Conservation (phyloP, 1,139 yeast genomes). For the Kodamaea anthophila region DNA sequence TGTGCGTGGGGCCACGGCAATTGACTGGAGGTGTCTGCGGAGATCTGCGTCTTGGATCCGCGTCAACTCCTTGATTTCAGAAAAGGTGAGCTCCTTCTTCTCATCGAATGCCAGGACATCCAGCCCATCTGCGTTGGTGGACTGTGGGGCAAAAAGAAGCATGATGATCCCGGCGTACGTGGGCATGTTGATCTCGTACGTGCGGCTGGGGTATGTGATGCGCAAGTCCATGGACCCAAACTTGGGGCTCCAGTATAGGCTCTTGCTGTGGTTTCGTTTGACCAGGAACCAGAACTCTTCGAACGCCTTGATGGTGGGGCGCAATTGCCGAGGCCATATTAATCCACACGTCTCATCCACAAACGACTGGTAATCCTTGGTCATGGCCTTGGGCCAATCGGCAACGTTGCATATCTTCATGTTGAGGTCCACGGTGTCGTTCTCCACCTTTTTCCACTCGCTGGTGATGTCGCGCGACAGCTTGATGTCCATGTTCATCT, state of each 20-base stretch:
- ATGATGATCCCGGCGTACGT: conserved; percentile 75
- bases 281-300: conserved; percentile 44
- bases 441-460: conserved; percentile 37
- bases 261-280: conserved; percentile 65
- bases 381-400: conserved; percentile 47
- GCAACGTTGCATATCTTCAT: conserved; percentile 50
- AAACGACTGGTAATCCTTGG: conserved; percentile 50
- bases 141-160: conserved; percentile 58
- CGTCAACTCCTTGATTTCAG: conserved; percentile 61
- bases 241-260: conserved; percentile 77
- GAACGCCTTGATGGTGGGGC: conserved; percentile 32
- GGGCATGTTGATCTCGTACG: conserved; percentile 78
- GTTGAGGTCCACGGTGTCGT: conserved; percentile 27
- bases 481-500: conserved; percentile 82
- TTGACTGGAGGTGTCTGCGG: conserved; percentile 71
- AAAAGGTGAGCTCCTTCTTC: conserved; percentile 37
- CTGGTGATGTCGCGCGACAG: conserved; percentile 55
- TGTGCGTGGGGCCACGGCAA: conserved; percentile 80
- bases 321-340: conserved; percentile 38
- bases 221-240: conserved; percentile 77
- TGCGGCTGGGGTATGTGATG: conserved; percentile 56
- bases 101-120: conserved; percentile 40
- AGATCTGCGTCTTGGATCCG: conserved; percentile 69
- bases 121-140: conserved; percentile 37
- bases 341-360: conserved; percentile 25